Evolutionary conservation across 352 stramenopile genomes (phyloP).

Genomic region (Phytophthora podocarpi): DNA sequence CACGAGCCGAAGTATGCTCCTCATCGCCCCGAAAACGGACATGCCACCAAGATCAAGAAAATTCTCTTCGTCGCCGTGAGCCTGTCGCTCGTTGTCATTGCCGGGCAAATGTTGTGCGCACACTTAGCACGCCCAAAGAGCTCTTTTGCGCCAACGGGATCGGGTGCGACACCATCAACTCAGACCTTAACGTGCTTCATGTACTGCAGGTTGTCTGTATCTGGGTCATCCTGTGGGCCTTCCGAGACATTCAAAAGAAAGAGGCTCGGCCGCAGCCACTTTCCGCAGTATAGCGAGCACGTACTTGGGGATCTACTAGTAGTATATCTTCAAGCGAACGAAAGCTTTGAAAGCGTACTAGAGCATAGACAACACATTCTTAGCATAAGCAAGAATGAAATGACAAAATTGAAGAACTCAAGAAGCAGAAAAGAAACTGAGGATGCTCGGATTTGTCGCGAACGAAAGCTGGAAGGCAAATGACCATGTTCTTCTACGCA

Average conservation of each 20-base stretch:
- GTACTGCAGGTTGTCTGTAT: slow-evolving; percentile 25
- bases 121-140: slow-evolving; percentile 26
- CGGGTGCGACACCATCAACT: slow-evolving; percentile 39
- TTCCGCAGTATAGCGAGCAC: slow-evolving; percentile 4
- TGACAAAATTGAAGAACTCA: background rate
- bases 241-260: slow-evolving; percentile 23
- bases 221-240: slow-evolving; percentile 34
- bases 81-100: slow-evolving; percentile 25
- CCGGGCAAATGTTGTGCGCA: slow-evolving; percentile 45
- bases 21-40: slow-evolving; percentile 6
- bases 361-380: slow-evolving; percentile 1
- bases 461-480: slow-evolving; percentile 1
- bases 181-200: slow-evolving; percentile 36
- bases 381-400: too few species aligned
- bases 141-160: slow-evolving; percentile 58
- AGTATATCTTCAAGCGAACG: background rate
- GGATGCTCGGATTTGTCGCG: background rate
- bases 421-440: too few species aligned
- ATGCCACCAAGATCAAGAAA: slow-evolving; percentile 27
- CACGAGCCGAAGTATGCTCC: slow-evolving; percentile 6
- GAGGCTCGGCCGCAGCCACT: slow-evolving; percentile 8
- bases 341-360: slow-evolving; percentile 5
- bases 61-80: slow-evolving; percentile 30
- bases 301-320: too few species aligned
- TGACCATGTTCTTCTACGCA: slow-evolving; percentile 27